These are phyloP conservation scores for Cercospora brassicicola DNA, from an alignment of 2,329 filamentous ascomycete genomes.

Conservation along the genomic window DNA sequence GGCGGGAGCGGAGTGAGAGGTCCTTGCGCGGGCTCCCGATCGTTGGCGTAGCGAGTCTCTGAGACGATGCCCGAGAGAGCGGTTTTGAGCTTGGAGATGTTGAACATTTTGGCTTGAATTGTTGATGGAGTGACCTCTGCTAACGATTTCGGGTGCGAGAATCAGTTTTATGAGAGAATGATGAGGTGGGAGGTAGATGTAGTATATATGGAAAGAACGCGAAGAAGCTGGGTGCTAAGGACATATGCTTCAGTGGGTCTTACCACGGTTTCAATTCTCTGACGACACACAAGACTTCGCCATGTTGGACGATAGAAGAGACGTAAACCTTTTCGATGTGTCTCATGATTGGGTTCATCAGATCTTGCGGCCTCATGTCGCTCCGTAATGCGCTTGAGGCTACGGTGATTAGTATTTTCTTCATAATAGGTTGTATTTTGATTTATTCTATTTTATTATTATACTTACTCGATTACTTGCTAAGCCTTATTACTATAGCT, in stretches of 20 bases:
- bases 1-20: neutral
- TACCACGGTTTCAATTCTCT: no score
- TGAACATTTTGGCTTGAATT: neutral
- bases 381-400: no score
- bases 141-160: neutral
- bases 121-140: neutral
- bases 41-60: neutral
- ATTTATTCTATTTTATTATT: no score
- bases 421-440: no score
- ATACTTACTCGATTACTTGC: no score
- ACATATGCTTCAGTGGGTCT: neutral
- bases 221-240: neutral
- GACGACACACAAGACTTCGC: no score
- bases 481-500: no score
- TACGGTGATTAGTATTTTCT: no score
- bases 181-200: neutral
- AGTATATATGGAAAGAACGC: neutral
- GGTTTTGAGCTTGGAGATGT: neutral
- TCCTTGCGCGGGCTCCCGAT: neutral
- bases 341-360: no score
- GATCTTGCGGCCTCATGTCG: no score
- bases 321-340: no score
- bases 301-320: no score
- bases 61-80: neutral
- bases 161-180: neutral